Evolutionary conservation across 768 basidiomycete species (phyloP), one percentile per base, ranked within the genome.

Genomic region (Cystofilobasidium capitatum): DNA sequence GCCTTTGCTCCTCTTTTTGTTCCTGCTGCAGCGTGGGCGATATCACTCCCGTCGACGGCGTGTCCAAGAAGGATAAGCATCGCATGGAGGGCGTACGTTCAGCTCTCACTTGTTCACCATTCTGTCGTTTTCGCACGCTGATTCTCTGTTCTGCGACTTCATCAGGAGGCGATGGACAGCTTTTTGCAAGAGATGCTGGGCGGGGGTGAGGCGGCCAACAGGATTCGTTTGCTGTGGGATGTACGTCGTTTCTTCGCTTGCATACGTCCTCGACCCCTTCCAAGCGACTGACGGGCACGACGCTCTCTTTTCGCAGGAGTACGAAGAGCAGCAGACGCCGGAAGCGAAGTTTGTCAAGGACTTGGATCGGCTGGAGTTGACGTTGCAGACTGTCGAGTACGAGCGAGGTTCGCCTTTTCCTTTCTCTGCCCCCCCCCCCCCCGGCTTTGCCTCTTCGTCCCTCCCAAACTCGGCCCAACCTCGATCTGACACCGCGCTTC

Each of bases 141-240:
- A 44, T 16, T 47, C 35, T 40, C 40, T 37, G 24, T 57, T 39
- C 35, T 29, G 24, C 22, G 35, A 51, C 33, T 16, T 9, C 20
- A 24, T 64, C 75, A 91, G 85, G 86, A 87, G 73, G 92, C 92
- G 2, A 97, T 97, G 87, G 82, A 86, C 61, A 89, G 89, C 69
- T 91, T 97, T 74, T 81, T 88, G 4, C 81, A 88, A 62, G 88
- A 88, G 64, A 93, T 97, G 89, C 77, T 97, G n/a, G 88, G 89
- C 70, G 77, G 83, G 44, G 84, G 82, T 66, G 82, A 85, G 20
- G 84, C 85, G 0, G 86, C 87, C 6, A 79, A 84, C 63, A 82
- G 81, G 37, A 89, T 92, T 26, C 77, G 83, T 70, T 78, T 82
- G 0, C 76, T 93, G 0, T 94, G 88, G 88, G 78, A 84, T 78